Evolutionary conservation across 2,329 filamentous ascomycete genomes (phyloP), one percentile per base, ranked within the genome.

Genomic region (Helotiales sp.): DNA sequence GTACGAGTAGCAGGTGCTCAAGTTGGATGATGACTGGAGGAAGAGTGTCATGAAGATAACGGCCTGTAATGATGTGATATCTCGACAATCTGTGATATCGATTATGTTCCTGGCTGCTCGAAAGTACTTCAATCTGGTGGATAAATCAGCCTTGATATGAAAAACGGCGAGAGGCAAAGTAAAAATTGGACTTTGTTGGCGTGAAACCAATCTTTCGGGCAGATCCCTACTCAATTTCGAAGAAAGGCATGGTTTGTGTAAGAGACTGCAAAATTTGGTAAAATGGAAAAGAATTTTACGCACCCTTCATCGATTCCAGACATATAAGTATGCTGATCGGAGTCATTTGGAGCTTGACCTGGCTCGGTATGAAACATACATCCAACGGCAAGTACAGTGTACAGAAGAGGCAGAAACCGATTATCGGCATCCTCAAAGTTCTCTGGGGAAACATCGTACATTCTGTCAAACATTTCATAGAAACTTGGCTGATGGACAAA

Each of bases 401-500:
- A 93, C 3, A 93, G 78, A 1, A 93, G 82, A 1, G 89, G 89
- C n/a, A 93, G 78, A 66, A 91, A 92, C 30, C 85, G 83, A 61
- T 88, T 86, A 70, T 93, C 90, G 59, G 89, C 87, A 62, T 87
- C 85, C 6, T 84, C 85, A 71, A 88, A 87, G 61, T 83, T 84
- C 24, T 91, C 87, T 10, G 85, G 82, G 0, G 91, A 83, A 24
- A 83, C 88, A 70, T 91, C 87, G 78, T 97, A 97, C 45, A 97
- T 84, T 63, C 86, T 86, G 71, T 97, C 89, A 69, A 97, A 85
- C 74, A 87, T 89, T 66, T 87, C 85, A 79, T 91, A 93, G 77
- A 97, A 97, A 0, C 88, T 88, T 0, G 94, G 94, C 59, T 91
- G 83, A 75, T 97, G 93, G 5, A 97, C 86, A 64, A 95, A 89